Conservation (phyloP, 805 yeast species). For the Ogataea trehaloabstinens region DNA sequence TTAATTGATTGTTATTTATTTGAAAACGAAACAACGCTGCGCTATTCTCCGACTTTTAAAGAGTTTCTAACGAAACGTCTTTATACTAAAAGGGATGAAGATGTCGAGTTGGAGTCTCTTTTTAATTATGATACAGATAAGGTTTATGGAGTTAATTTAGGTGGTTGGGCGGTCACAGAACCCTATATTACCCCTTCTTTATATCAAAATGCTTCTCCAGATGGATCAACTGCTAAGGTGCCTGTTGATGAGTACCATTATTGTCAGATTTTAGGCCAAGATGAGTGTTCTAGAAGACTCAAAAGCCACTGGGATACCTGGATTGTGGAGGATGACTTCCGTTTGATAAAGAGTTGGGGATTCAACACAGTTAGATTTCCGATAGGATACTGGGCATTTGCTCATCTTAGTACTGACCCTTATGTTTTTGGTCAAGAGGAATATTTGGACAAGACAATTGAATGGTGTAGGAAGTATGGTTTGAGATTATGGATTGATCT, state of each 20-base stretch:
- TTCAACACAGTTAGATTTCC: slow-evolving; percentile 75
- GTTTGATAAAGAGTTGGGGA: slow-evolving; percentile 48
- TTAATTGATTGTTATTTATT: background rate
- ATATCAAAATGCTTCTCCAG: slow-evolving; percentile 35
- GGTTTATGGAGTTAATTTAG: slow-evolving; percentile 51
- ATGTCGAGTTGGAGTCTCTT: slow-evolving; percentile 4
- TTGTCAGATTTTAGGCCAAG: slow-evolving; percentile 47
- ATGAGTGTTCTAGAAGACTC: slow-evolving; percentile 41
- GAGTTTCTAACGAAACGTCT: slow-evolving; percentile 7
- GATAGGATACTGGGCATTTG: slow-evolving; percentile 80
- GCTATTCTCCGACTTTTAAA: slow-evolving; percentile 10
- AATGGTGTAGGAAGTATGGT: slow-evolving; percentile 61
- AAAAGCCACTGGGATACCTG: slow-evolving; percentile 56
- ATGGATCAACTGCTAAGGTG: slow-evolving; percentile 35
- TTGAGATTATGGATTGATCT: slow-evolving; percentile 72
- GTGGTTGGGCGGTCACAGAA: slow-evolving; percentile 73
- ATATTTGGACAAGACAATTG: slow-evolving; percentile 62
- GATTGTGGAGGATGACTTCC: slow-evolving; percentile 58
- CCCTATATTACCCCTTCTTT: slow-evolving; percentile 70
- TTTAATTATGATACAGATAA: slow-evolving; percentile 25
- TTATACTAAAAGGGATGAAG: slow-evolving; percentile 7
- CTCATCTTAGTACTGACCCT: slow-evolving; percentile 50
- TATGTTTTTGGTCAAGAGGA: slow-evolving; percentile 64
- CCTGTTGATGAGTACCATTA: slow-evolving; percentile 64
- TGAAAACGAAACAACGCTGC: slow-evolving; percentile 1